phyloP scores from a whole-genome alignment of 1,284 basidiomycete species.

The Singerocomus rubriflavus region DNA sequence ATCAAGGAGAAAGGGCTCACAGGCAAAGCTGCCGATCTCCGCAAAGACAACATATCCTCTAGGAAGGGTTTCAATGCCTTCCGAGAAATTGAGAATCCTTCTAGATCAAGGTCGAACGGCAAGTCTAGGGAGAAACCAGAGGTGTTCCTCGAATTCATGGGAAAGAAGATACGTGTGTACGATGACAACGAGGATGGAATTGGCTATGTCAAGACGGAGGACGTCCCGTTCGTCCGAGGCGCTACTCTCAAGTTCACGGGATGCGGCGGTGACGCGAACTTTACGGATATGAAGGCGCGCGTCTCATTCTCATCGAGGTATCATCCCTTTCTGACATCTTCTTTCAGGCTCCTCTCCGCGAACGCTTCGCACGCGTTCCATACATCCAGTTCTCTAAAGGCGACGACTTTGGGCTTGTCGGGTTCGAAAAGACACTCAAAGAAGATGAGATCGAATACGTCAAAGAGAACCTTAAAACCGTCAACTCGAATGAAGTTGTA shows the following conservation, averaged over 20 bases:
- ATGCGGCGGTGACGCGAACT: constrained; percentile 62
- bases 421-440: constrained; percentile 65
- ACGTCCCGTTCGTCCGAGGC: constrained; percentile 69
- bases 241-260: constrained; percentile 77
- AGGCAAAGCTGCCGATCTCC: constrained; percentile 58
- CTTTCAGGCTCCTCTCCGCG: constrained; percentile 67
- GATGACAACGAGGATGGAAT: constrained; percentile 54
- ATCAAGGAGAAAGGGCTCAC: constrained; percentile 91
- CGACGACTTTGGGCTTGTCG: constrained; percentile 65
- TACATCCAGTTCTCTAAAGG: constrained; percentile 70
- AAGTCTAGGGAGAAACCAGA: constrained; percentile 51
- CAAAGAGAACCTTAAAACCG: constrained; percentile 56
- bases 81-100: constrained; percentile 61
- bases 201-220: constrained; percentile 66
- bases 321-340: constrained; percentile 1
- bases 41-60: constrained; percentile 50
- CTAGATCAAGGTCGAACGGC: constrained; percentile 40
- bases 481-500: constrained; percentile 59
- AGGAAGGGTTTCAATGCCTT: constrained; percentile 86
- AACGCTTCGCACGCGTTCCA: constrained; percentile 72
- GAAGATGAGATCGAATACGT: constrained; percentile 67
- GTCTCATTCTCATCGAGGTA: constrained; percentile 3
- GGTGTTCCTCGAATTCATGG: constrained; percentile 69
- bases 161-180: constrained; percentile 59
- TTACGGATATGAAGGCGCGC: constrained; percentile 66